Evolutionary conservation across 768 basidiomycete genomes (phyloP).

Genomic region (Rhodotorula babjevae): DNA sequence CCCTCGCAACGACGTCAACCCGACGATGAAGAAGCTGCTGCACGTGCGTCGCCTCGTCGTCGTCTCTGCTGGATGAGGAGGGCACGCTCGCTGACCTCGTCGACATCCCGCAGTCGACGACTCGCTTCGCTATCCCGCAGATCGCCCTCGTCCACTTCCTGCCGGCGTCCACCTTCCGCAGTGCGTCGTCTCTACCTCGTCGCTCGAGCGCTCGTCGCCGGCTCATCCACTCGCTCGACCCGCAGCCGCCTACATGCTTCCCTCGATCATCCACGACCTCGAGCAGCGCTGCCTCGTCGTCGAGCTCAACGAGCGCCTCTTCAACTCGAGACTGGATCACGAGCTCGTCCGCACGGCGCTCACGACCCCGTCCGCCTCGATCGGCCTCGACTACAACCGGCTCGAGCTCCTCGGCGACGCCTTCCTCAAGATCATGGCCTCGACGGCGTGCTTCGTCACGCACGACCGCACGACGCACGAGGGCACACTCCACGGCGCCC

Average conservation of each 20-base stretch:
- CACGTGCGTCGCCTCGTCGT: not conserved
- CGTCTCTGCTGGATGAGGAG: too few relatives aligned
- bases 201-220: not conserved
- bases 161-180: slow-evolving; percentile 58
- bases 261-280: slow-evolving; percentile 66
- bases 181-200: not conserved
- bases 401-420: slow-evolving; percentile 60
- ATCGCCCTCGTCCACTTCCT: slow-evolving; percentile 58
- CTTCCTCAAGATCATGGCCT: slow-evolving; percentile 72
- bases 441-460: slow-evolving; percentile 68
- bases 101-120: slow-evolving; percentile 50
- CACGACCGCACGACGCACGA: slow-evolving; percentile 60
- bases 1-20: not conserved
- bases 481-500: slow-evolving; percentile 61
- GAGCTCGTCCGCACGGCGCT: slow-evolving; percentile 62
- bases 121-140: slow-evolving; percentile 49
- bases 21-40: slow-evolving; percentile 11
- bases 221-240: slow-evolving; percentile 50
- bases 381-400: slow-evolving; percentile 75
- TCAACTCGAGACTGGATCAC: slow-evolving; percentile 62
- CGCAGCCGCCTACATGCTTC: slow-evolving; percentile 64
- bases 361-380: slow-evolving; percentile 63
- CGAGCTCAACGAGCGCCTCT: slow-evolving; percentile 67
- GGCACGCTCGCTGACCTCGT: not conserved
- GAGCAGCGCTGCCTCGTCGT: slow-evolving; percentile 71